Evolutionary conservation across 352 stramenopile species (phyloP).

Genomic region (Peronospora farinosa): DNA sequence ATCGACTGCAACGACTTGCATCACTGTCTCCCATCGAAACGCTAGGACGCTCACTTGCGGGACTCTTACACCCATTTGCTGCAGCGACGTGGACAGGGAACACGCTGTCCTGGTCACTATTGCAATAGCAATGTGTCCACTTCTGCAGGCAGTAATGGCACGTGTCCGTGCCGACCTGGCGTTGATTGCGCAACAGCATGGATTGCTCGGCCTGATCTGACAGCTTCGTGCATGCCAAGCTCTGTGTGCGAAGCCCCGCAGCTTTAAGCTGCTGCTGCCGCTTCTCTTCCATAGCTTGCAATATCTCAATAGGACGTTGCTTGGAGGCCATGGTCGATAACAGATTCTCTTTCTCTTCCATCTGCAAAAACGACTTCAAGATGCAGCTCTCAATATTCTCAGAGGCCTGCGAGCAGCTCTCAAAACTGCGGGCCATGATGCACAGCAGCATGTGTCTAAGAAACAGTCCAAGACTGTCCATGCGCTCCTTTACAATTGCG

Average conservation of each 20-base stretch:
- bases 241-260: constrained; percentile 50
- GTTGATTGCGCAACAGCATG: constrained; percentile 29
- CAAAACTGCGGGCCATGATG: constrained; percentile 62
- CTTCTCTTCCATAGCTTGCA: constrained; percentile 66
- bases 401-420: constrained; percentile 57
- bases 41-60: constrained; percentile 26
- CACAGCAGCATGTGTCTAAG: constrained; percentile 69
- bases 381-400: constrained; percentile 68
- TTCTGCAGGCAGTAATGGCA: constrained; percentile 75
- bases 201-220: constrained; percentile 37
- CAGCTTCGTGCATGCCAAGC: constrained; percentile 35
- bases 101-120: constrained; percentile 69
- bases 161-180: constrained; percentile 58
- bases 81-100: constrained; percentile 35
- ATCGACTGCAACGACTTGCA: constrained; percentile 61
- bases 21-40: constrained; percentile 51
- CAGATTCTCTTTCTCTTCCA: constrained; percentile 50
- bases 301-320: constrained; percentile 49
- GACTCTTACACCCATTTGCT: constrained; percentile 7
- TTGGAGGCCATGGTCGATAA: constrained; percentile 50
- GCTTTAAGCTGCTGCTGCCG: constrained; percentile 67
- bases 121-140: constrained; percentile 86
- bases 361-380: constrained; percentile 69
- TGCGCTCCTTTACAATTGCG: constrained; percentile 76
- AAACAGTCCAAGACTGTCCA: constrained; percentile 77